Percentiles rank a stretch among this genome's conserved stretches.
phyloP scores from a whole-genome alignment of 2,329 filamentous ascomycete genomes.

The Tolypocladium pustulatum region DNA sequence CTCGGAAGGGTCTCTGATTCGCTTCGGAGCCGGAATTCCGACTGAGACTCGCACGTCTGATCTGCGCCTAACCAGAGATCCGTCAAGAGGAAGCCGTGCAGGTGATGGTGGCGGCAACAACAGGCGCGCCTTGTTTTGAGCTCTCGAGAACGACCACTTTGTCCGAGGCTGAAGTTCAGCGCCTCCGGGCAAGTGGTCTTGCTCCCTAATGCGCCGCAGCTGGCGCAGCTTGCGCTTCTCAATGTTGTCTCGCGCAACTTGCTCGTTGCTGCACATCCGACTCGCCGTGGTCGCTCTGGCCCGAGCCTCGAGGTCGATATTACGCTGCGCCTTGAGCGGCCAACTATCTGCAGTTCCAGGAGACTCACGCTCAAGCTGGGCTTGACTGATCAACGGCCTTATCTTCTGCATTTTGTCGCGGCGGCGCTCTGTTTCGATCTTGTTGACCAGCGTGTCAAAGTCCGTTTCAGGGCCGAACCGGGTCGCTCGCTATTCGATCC shows the following conservation, averaged over 20 bases:
- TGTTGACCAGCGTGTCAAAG: constrained; percentile 14
- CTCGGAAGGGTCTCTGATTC: neutral
- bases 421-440: constrained; percentile 3
- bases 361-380: neutral
- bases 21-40: neutral
- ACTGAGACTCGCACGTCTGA: neutral
- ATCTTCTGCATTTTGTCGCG: neutral
- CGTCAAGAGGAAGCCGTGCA: neutral
- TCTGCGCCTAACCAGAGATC: neutral
- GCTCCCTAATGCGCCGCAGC: neutral
- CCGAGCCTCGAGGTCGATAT: neutral
- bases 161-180: neutral
- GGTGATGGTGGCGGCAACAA: no score
- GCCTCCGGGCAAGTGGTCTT: neutral
- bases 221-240: neutral
- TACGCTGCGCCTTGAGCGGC: neutral
- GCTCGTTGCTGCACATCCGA: neutral
- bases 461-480: constrained; percentile 18
- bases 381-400: neutral
- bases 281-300: neutral
- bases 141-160: neutral
- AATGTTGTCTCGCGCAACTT: neutral
- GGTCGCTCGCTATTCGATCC: constrained; percentile 29
- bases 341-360: neutral
- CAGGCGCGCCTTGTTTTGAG: neutral